phyloP scores from a whole-genome alignment of 2,329 filamentous ascomycete genomes.

The Colletotrichum gigasporum region DNA sequence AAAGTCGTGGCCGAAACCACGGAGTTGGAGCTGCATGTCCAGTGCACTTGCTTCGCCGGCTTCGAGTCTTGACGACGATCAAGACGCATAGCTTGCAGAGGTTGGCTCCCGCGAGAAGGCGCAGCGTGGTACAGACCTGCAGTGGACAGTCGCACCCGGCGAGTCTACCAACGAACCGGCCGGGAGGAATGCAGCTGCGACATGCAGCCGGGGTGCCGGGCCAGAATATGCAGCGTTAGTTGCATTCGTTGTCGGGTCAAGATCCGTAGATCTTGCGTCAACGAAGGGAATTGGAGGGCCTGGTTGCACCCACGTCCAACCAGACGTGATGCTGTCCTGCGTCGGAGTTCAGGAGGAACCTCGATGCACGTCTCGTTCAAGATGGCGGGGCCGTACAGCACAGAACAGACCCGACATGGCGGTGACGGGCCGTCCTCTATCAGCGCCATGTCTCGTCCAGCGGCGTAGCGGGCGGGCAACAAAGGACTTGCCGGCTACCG shows the following conservation, averaged over 20 bases:
- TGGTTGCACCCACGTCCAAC: conserved; percentile 9
- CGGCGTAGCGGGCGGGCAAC: conserved; percentile 19
- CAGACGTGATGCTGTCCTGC: conserved; percentile 12
- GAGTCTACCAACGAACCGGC: conserved; percentile 28
- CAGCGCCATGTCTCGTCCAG: conserved; percentile 28
- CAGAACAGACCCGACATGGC: conserved; percentile 1
- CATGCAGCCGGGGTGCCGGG: conserved; percentile 5
- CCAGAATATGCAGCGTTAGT: conserved; percentile 14
- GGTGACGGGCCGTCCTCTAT: conserved; percentile 19
- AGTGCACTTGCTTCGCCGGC: conserved; percentile 4
- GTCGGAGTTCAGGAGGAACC: conserved; percentile 6
- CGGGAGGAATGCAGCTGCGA: conserved; percentile 24
- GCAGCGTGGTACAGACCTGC: conserved; percentile 25
- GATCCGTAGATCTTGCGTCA: conserved; percentile 23
- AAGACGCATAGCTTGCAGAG: conserved; percentile 4
- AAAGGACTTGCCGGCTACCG: conserved; percentile 15
- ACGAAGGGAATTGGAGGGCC: conserved; percentile 16
- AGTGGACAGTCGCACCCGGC: conserved; percentile 30
- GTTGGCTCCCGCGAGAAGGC: conserved; percentile 14
- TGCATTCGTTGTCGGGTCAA: conserved; percentile 15
- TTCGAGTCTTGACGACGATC: conserved; percentile 16
- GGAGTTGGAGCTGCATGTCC: conserved; percentile 6
- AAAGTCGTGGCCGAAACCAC: conserved; percentile 16
- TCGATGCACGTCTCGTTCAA: background rate
- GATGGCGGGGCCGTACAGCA: background rate